Percentiles rank a stretch among this genome's conserved stretches.
Conservation (phyloP, 2,329 filamentous ascomycete species). For the Colletotrichum sp. region DNA sequence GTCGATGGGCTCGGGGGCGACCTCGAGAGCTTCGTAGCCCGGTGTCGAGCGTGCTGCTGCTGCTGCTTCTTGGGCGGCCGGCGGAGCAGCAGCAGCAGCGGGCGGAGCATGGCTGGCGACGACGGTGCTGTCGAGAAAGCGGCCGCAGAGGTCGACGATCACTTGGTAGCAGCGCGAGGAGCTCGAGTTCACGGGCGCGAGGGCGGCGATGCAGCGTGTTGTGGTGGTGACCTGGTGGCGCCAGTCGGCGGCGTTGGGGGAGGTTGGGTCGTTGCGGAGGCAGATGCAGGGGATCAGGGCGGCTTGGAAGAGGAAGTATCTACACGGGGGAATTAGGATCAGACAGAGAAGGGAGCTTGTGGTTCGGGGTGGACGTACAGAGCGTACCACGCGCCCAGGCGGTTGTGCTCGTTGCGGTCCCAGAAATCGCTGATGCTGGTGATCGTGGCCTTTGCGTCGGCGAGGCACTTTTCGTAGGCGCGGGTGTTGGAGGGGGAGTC, state of each 20-base stretch:
- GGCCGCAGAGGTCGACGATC: conserved; percentile 43
- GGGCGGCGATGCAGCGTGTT: conserved; percentile 37
- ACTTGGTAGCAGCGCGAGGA: conserved; percentile 44
- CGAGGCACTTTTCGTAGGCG: conserved; percentile 35
- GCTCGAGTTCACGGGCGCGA: conserved; percentile 42
- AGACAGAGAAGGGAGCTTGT: not conserved
- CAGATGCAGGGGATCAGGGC: conserved; percentile 52
- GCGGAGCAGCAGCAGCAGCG: not conserved
- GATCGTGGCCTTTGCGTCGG: conserved; percentile 44
- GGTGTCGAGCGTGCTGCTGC: not conserved
- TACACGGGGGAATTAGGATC: not conserved
- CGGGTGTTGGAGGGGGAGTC: conserved; percentile 13
- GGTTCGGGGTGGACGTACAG: conserved; percentile 25
- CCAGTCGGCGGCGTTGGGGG: conserved; percentile 41
- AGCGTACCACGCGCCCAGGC: conserved; percentile 47
- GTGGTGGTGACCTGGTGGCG: conserved; percentile 41
- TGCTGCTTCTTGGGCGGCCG: not conserved
- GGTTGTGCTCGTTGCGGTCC: conserved; percentile 37
- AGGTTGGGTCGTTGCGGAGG: conserved; percentile 44
- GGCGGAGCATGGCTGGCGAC: not conserved
- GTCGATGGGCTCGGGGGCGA: conserved; percentile 28
- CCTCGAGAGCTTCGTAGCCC: not conserved
- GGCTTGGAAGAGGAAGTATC: conserved; percentile 55
- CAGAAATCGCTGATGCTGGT: conserved; percentile 41
- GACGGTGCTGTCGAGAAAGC: conserved; percentile 30